Evolutionary conservation across 805 yeast genomes (phyloP).

Genomic region (Ascoidea rubescens): DNA sequence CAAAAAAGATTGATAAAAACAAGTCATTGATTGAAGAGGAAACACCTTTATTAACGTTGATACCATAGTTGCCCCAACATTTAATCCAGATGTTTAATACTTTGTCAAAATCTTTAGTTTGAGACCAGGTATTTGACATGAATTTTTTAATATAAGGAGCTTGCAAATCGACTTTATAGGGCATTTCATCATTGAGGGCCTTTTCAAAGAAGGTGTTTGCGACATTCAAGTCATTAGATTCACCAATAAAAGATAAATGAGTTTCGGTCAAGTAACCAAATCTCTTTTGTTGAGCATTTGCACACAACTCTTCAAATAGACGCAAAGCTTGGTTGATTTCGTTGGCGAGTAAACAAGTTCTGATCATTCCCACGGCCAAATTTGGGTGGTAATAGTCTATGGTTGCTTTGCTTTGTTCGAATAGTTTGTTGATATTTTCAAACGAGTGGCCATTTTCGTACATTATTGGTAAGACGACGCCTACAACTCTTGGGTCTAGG

Average conservation of each 20-base stretch:
- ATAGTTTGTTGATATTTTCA: conserved; percentile 45
- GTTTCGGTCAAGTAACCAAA: conserved; percentile 52
- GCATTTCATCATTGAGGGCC: conserved; percentile 56
- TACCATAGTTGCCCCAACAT: conserved; percentile 44
- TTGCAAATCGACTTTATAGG: conserved; percentile 57
- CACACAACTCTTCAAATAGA: conserved; percentile 45
- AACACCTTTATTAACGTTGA: conserved; percentile 49
- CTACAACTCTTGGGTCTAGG: conserved; percentile 52
- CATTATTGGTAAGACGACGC: conserved; percentile 54
- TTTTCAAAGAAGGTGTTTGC: conserved; percentile 65
- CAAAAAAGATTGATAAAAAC: conserved; percentile 56
- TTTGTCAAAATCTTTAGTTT: conserved; percentile 41
- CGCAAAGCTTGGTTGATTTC: conserved; percentile 54
- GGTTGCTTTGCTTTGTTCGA: conserved; percentile 26
- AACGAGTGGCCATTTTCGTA: conserved; percentile 47
- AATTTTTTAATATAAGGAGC: conserved; percentile 60
- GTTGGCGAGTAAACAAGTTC: conserved; percentile 52
- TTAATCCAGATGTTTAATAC: conserved; percentile 50
- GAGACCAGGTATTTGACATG: conserved; percentile 43
- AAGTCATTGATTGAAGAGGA: conserved; percentile 60
- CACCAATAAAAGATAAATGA: conserved; percentile 68
- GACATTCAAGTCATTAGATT: conserved; percentile 55
- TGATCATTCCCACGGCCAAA: conserved; percentile 58
- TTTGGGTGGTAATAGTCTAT: conserved; percentile 24
- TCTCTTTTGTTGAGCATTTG: conserved; percentile 29